Base-by-base conservation (phyloP, 371 early-diverging fungal species). In the Umbelopsis sp. region DNA sequence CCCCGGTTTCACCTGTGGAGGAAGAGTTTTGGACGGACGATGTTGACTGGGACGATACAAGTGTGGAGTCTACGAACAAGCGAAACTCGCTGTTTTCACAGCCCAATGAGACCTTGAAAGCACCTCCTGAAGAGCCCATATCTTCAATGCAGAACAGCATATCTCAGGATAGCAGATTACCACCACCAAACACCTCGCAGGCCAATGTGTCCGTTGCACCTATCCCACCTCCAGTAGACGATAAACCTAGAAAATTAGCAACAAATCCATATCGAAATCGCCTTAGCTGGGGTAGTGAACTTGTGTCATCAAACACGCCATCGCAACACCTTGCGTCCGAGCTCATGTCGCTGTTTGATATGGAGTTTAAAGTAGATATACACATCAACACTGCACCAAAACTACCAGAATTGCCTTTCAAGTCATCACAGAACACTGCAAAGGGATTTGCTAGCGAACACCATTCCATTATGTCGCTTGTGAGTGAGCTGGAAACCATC, bases 341-440 rank as follows among this genome's bases (percentile, higher is more conserved):
- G 51, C 71, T 84, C 37, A 84, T 81, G 80, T 80, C 73, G 48
- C 62, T 84, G 35, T 84, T 84, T 72, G 81, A 84, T 69, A 84
- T 84, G 84, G 84, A 84, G 22, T 84, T 84, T 44, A 71, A 76
- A 18, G 73, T 83, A 18, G 84, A 83, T 65, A 79, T 81, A 18
- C 74, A 80, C 22, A 66, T 79, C 2, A 73, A 75, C 46, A 76
- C 79, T 14, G 78, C 80, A 5, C 81, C 80, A 8, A 75, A 74
- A 51, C 72, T 79, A 62, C 84, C 80, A 11, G 79, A 78, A 46
- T 67, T 81, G 44, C 75, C 80, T 24, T 73, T 73, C 25, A 64
- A 69, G 45, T 66, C 80, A 32, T 67, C 69, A 45, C 73, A 73
- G 44, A 63, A 44, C 63, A 62, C 24, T 65, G 62, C 51, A 10